Percentiles rank a stretch among this genome's conserved stretches.
Evolutionary conservation across 805 yeast species (phyloP).

Genomic region (Nakazawaea populi): DNA sequence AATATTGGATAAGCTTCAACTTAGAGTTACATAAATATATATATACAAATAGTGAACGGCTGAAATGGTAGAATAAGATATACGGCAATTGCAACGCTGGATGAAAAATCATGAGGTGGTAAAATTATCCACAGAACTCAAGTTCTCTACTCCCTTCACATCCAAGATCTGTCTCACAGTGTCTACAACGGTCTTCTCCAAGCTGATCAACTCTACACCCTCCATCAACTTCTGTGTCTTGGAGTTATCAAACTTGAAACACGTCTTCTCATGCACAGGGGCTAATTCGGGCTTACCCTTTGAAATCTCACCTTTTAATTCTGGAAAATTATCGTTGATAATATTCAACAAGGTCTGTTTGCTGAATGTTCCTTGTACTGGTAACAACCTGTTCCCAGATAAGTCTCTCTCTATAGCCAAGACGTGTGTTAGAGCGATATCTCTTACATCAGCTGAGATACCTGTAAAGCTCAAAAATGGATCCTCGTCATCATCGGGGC

Average conservation of each 20-base stretch:
- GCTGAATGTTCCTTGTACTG: slow-evolving; percentile 17
- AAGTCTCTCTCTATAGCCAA: slow-evolving; percentile 16
- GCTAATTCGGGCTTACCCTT: slow-evolving; percentile 29
- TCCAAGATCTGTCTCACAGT: slow-evolving; percentile 29
- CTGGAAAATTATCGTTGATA: slow-evolving; percentile 33
- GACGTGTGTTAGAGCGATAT: slow-evolving; percentile 38
- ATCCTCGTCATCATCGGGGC: slow-evolving; percentile 15
- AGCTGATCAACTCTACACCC: slow-evolving; percentile 33
- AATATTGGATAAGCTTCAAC: no score
- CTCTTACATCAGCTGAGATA: slow-evolving; percentile 34
- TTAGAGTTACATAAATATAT: no score
- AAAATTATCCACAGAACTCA: not conserved
- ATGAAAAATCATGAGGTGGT: not conserved
- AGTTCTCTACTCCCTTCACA: not conserved
- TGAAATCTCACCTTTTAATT: slow-evolving; percentile 39
- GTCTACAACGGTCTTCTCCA: slow-evolving; percentile 36
- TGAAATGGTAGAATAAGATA: no score
- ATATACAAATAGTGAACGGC: no score
- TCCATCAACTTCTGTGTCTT: slow-evolving; percentile 16
- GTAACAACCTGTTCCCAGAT: slow-evolving; percentile 27
- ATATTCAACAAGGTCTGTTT: slow-evolving; percentile 22
- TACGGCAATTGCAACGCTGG: not conserved
- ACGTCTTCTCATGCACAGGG: not conserved
- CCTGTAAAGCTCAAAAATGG: not conserved
- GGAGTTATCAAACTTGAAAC: slow-evolving; percentile 11